Evolutionary conservation across 1,139 yeast species (phyloP).

Genomic region (Blastobotrys arbuscula): DNA sequence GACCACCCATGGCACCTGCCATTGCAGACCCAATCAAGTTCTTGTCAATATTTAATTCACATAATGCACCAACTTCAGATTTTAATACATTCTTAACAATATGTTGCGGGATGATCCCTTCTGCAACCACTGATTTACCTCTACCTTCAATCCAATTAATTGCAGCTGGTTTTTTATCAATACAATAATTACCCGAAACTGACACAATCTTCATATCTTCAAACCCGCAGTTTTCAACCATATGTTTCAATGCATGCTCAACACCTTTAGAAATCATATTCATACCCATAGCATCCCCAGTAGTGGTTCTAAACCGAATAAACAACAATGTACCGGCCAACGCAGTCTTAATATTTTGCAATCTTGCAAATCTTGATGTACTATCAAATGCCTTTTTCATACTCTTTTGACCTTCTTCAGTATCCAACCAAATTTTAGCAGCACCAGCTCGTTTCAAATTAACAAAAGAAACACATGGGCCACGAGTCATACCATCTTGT

Average conservation of each 20-base stretch:
- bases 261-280: conserved; percentile 99
- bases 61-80: conserved; percentile 87
- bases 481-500: conserved; percentile 98
- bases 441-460: conserved; percentile 83
- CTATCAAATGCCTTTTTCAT: conserved; percentile 91
- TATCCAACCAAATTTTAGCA: conserved; percentile 91
- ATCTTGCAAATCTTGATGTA: conserved; percentile 93
- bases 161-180: conserved; percentile 96
- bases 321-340: conserved; percentile 89
- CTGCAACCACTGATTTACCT: conserved; percentile 98
- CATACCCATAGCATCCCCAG: conserved; percentile 99
- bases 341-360: conserved; percentile 86
- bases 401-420: conserved; percentile 81
- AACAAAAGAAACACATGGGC: conserved; percentile 93
- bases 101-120: conserved; percentile 79
- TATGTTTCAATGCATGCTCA: conserved; percentile 73
- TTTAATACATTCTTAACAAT: conserved; percentile 77
- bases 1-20: conserved; percentile 98
- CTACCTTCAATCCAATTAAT: conserved; percentile 99
- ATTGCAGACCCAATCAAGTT: conserved; percentile 94
- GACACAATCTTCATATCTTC: conserved; percentile 90
- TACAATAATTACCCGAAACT: conserved; percentile 95
- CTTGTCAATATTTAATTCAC: conserved; percentile 80
- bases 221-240: conserved; percentile 89
- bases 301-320: conserved; percentile 90